Evolutionary conservation across 108 stramenopile genomes (phyloP).

Genomic region (Skeletonema grethae): DNA sequence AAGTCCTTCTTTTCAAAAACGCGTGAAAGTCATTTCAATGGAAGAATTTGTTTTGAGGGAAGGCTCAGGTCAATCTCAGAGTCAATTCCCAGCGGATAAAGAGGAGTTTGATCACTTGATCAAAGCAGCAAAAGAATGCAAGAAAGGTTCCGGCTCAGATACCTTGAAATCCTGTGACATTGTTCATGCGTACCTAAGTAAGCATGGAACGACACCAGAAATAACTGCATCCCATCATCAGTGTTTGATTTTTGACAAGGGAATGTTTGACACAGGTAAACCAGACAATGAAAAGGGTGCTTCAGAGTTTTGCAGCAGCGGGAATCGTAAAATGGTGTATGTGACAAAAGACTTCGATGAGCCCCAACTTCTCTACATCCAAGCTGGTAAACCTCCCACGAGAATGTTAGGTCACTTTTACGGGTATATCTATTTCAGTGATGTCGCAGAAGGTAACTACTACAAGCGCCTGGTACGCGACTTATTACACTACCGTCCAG

Average conservation of each 20-base stretch:
- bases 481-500: conserved; percentile 74
- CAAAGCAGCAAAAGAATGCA: conserved; percentile 51
- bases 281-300: conserved; percentile 16
- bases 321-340: conserved; percentile 12
- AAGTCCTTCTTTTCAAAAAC: conserved; percentile 54
- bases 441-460: conserved; percentile 66
- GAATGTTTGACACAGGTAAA: conserved; percentile 36
- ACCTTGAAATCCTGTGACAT: conserved; percentile 37
- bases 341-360: conserved; percentile 26
- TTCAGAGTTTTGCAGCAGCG: conserved; percentile 23
- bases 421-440: conserved; percentile 72
- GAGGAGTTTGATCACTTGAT: conserved; percentile 37
- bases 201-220: conserved; percentile 44
- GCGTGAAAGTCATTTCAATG: conserved; percentile 59
- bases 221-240: conserved; percentile 36
- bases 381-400: conserved; percentile 39
- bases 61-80: conserved; percentile 47
- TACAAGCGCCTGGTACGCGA: conserved; percentile 87
- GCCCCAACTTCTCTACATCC: conserved; percentile 62
- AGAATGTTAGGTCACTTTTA: conserved; percentile 89
- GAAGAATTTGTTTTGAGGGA: conserved; percentile 59
- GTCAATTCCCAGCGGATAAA: conserved; percentile 48
- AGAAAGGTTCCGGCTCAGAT: not conserved
- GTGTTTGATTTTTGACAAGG: conserved; percentile 66
- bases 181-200: conserved; percentile 49